A percentile compares a stretch with the other conserved stretches of the same genome.
phyloP scores from a whole-genome alignment of 2,329 filamentous ascomycete genomes.

The Epichloe baconii region DNA sequence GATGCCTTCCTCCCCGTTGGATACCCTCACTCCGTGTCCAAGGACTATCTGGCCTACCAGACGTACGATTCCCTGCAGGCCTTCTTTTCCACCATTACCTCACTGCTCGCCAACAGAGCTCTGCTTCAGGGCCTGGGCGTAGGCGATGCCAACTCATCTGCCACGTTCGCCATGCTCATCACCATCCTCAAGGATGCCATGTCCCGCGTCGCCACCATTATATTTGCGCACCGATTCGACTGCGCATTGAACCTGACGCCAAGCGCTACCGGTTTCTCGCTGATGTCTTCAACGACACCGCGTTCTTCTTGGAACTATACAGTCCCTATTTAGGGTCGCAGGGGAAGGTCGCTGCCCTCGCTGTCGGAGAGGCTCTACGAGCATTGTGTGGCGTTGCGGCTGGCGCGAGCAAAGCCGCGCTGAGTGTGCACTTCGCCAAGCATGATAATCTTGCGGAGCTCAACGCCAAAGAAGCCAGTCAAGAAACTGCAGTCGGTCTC shows the following conservation, averaged over 20 bases:
- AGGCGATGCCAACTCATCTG: constrained; percentile 64
- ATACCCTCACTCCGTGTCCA: constrained; percentile 76
- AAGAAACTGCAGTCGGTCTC: constrained; percentile 86
- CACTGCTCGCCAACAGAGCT: constrained; percentile 67
- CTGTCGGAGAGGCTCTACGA: constrained; percentile 36
- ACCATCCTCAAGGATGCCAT: constrained; percentile 73
- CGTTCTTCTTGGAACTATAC: constrained; percentile 74
- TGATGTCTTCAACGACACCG: constrained; percentile 77
- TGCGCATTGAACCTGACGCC: constrained; percentile 76
- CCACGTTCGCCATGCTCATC: constrained; percentile 69
- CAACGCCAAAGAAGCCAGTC: constrained; percentile 88
- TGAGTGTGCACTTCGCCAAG: constrained; percentile 84
- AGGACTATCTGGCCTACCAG: constrained; percentile 68
- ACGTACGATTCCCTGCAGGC: constrained; percentile 67
- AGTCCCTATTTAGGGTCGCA: constrained; percentile 55
- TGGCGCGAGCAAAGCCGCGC: constrained; percentile 75
- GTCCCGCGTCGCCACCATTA: constrained; percentile 70
- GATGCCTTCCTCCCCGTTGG: constrained; percentile 76
- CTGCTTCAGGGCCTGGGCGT: constrained; percentile 72
- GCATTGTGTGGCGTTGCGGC: constrained; percentile 79
- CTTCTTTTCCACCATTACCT: constrained; percentile 71
- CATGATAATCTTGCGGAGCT: constrained; percentile 82
- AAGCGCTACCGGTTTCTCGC: constrained; percentile 81
- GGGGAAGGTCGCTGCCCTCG: constrained; percentile 36
- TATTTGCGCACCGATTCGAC: constrained; percentile 72